phyloP scores from a whole-genome alignment of 495 filamentous ascomycete genomes.

The Penicillium macrosclerotiorum region DNA sequence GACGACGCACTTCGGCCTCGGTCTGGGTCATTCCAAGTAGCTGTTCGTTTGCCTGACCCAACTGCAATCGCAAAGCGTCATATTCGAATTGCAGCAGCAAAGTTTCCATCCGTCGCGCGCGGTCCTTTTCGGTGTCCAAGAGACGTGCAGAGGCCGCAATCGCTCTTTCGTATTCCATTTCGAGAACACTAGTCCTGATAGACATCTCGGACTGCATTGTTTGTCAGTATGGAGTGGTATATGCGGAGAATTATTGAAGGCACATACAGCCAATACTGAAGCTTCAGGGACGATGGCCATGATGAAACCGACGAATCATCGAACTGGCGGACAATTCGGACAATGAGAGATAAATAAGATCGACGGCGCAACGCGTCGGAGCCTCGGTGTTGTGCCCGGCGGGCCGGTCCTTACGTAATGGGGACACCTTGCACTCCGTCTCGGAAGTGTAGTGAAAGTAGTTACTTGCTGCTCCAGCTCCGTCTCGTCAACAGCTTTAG shows the following conservation, averaged over 20 bases:
- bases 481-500: not conserved
- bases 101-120: conserved; percentile 62
- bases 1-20: conserved; percentile 53
- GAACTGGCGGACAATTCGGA: not conserved
- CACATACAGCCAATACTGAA: conserved; percentile 28
- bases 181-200: conserved; percentile 51
- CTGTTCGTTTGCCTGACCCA: conserved; percentile 54
- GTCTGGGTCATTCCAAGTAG: conserved; percentile 45
- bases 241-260: not conserved
- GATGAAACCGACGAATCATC: not conserved
- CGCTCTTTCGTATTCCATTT: conserved; percentile 64
- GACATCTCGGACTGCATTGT: conserved; percentile 40
- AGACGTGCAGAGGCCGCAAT: conserved; percentile 57
- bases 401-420: conserved; percentile 17
- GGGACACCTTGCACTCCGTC: conserved; percentile 18
- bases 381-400: conserved; percentile 1
- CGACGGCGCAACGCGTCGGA: conserved; percentile 9
- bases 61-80: conserved; percentile 58
- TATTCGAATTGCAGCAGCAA: conserved; percentile 71
- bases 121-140: conserved; percentile 64
- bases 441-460: not conserved
- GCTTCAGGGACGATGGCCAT: conserved; percentile 22
- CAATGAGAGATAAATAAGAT: too few species aligned
- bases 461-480: conserved; percentile 1
- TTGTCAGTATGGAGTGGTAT: not conserved